Conservation (phyloP, 495 filamentous ascomycete species). For the Hypoxylon perforatum region DNA sequence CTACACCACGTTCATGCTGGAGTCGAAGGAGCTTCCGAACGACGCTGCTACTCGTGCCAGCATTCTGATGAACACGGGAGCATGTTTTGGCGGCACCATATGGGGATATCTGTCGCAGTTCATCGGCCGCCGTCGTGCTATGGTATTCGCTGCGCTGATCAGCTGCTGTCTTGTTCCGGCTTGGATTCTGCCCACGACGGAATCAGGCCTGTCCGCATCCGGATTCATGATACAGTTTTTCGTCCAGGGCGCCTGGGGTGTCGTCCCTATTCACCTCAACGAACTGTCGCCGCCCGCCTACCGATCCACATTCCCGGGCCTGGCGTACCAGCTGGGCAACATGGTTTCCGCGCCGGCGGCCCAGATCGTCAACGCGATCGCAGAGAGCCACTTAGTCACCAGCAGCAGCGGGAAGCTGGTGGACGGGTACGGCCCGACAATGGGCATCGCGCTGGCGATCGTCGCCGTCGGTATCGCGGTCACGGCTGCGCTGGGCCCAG, state of each 20-base stretch:
- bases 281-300: slow-evolving; percentile 80
- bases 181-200: slow-evolving; percentile 73
- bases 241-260: slow-evolving; percentile 81
- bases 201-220: slow-evolving; percentile 67
- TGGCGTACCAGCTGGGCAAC: slow-evolving; percentile 80
- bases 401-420: slow-evolving; percentile 60
- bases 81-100: slow-evolving; percentile 78
- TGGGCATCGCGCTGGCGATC: slow-evolving; percentile 77
- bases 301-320: slow-evolving; percentile 74
- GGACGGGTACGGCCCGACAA: slow-evolving; percentile 74
- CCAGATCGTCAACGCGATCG: slow-evolving; percentile 76
- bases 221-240: slow-evolving; percentile 85
- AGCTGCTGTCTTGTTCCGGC: slow-evolving; percentile 72
- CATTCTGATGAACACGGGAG: slow-evolving; percentile 79
- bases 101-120: slow-evolving; percentile 78
- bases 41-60: slow-evolving; percentile 70
- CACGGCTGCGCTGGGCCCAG: slow-evolving; percentile 69
- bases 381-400: slow-evolving; percentile 65
- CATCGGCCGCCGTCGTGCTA: slow-evolving; percentile 73
- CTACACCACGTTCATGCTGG: slow-evolving; percentile 80
- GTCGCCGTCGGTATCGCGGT: slow-evolving; percentile 71
- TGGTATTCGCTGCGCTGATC: slow-evolving; percentile 68
- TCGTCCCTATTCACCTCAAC: slow-evolving; percentile 80
- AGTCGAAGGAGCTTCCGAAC: slow-evolving; percentile 72
- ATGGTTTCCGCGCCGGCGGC: slow-evolving; percentile 78